A percentile compares a stretch with the other conserved stretches of the same genome.
phyloP scores from a whole-genome alignment of 345 rosid genomes.

The Garcia nutans region DNA sequence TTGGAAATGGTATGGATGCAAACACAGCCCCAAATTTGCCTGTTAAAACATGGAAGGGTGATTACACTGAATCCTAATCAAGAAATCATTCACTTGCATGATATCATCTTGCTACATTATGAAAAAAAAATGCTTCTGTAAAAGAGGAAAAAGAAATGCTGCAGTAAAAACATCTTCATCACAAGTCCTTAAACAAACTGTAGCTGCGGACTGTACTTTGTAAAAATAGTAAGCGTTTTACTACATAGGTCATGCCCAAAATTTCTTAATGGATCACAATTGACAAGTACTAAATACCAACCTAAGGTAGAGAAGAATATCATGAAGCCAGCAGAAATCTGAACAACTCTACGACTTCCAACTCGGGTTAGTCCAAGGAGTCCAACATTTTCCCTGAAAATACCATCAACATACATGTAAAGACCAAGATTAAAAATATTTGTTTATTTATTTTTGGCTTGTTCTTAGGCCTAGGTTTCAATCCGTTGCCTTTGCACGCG shows the following conservation, averaged over 20 bases:
- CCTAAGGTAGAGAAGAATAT: constrained; percentile 30
- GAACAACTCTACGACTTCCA: constrained; percentile 38
- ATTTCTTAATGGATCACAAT: not conserved
- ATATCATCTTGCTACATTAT: too few relatives aligned
- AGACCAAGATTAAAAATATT: not conserved
- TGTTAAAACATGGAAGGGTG: constrained; percentile 2
- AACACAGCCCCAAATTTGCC: constrained; percentile 32
- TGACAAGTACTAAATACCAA: constrained; percentile 9
- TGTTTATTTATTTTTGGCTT: not conserved
- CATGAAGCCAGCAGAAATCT: constrained; percentile 31
- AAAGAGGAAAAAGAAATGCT: too few relatives aligned
- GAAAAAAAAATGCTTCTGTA: too few relatives aligned
- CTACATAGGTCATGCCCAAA: not conserved
- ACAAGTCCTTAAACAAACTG: too few relatives aligned
- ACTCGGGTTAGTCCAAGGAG: constrained; percentile 33
- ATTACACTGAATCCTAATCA: too few relatives aligned
- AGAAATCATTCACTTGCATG: too few relatives aligned
- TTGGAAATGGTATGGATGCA: constrained; percentile 29
- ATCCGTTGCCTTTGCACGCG: not conserved
- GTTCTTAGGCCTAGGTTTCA: not conserved
- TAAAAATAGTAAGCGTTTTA: too few relatives aligned
- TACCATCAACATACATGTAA: constrained; percentile 3
- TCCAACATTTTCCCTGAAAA: constrained; percentile 32
- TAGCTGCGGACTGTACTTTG: too few relatives aligned
- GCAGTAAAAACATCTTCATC: too few relatives aligned